Percentiles rank a stretch among this genome's conserved stretches.
Evolutionary conservation across 208 protist genomes (phyloP).

Genomic region (Zelonia costaricensis): DNA sequence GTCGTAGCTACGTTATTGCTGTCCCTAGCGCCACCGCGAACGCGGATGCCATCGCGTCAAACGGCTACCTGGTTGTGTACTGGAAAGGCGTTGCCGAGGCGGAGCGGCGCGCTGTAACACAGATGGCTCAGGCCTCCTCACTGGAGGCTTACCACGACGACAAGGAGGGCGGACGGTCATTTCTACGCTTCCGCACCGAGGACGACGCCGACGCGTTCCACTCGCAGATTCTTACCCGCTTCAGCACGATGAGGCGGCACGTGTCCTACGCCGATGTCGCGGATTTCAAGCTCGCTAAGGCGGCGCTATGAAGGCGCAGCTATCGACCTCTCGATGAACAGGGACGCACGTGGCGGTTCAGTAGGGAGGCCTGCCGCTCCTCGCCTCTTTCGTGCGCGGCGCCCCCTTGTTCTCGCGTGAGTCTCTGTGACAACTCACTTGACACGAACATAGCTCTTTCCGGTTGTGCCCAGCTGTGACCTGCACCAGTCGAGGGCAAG

Average conservation of each 20-base stretch:
- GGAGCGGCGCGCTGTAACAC: slow-evolving; percentile 12
- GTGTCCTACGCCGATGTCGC: slow-evolving; percentile 53
- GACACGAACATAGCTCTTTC: too few species aligned
- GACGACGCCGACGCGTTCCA: slow-evolving; percentile 47
- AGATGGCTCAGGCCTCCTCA: slow-evolving; percentile 18
- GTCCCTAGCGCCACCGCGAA: background rate
- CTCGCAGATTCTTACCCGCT: slow-evolving; percentile 22
- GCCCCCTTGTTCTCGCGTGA: too few species aligned
- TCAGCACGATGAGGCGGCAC: slow-evolving; percentile 32
- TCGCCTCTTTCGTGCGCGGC: too few species aligned
- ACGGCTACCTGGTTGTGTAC: slow-evolving; percentile 48
- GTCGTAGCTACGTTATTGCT: slow-evolving; percentile 3
- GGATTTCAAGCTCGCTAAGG: slow-evolving; percentile 46
- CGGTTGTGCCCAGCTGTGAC: too few species aligned
- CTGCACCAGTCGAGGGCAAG: too few species aligned
- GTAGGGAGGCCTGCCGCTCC: too few species aligned
- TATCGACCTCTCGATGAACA: background rate
- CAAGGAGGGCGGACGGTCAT: slow-evolving; percentile 67
- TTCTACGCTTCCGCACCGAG: slow-evolving; percentile 48
- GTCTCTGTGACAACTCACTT: too few species aligned
- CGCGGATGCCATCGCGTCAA: background rate
- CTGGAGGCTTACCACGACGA: slow-evolving; percentile 53
- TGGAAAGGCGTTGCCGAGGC: slow-evolving; percentile 28
- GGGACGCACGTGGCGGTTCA: too few species aligned
- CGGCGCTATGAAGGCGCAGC: background rate